Percentiles rank a stretch among this genome's conserved stretches.
Conservation (phyloP, 805 yeast species). For the Isabelozyma pseudorhagii region DNA sequence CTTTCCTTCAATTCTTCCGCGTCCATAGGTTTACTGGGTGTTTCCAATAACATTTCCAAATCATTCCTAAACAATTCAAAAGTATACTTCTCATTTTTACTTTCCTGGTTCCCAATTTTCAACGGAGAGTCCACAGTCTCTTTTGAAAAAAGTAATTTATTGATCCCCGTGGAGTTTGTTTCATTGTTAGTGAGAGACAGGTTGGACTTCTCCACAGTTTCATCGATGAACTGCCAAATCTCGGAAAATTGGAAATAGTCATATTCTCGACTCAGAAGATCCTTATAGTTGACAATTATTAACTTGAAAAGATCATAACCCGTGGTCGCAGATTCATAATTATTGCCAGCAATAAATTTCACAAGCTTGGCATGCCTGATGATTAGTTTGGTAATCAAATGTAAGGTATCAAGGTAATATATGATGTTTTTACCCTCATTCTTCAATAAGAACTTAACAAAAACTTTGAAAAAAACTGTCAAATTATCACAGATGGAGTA, state of each 20-base stretch:
- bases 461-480: conserved; percentile 37
- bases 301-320: conserved; percentile 36
- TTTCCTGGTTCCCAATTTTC: conserved; percentile 21
- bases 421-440: conserved; percentile 41
- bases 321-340: conserved; percentile 21
- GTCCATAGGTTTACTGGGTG: conserved; percentile 6
- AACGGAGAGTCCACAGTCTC: conserved; percentile 34
- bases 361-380: conserved; percentile 31
- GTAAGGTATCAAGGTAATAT: conserved; percentile 40
- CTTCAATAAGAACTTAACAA: conserved; percentile 28
- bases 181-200: not conserved
- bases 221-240: conserved; percentile 35
- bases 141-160: conserved; percentile 13
- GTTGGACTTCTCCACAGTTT: conserved; percentile 18
- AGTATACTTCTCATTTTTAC: conserved; percentile 15
- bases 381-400: conserved; percentile 29
- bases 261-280: conserved; percentile 28
- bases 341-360: conserved; percentile 28
- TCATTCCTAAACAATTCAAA: conserved; percentile 24
- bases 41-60: conserved; percentile 17
- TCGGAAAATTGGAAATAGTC: conserved; percentile 28
- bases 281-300: conserved; percentile 30
- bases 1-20: conserved; percentile 11
- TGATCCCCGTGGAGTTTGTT: conserved; percentile 1
- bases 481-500: conserved; percentile 38